phyloP scores from a whole-genome alignment of 2,329 filamentous ascomycete species.

The Alternaria postmessia region DNA sequence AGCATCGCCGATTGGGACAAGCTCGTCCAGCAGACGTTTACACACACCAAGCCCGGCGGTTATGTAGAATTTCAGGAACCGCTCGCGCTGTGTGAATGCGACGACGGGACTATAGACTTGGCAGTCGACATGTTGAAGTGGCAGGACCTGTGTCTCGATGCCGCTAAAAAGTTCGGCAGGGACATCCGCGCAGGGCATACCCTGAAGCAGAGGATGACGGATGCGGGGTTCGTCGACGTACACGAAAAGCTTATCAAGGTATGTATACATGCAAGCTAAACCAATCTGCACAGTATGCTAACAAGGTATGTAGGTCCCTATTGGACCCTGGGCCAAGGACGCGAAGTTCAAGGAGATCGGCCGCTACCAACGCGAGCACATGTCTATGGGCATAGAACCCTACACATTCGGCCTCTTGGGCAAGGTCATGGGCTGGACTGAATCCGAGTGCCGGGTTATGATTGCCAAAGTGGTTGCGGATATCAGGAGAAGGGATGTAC shows the following conservation, averaged over 20 bases:
- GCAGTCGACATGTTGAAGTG: conserved; percentile 36
- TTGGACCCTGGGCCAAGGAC: conserved; percentile 57
- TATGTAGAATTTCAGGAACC: conserved; percentile 51
- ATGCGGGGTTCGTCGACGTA: conserved; percentile 46
- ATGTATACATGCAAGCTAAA: not conserved
- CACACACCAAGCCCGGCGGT: conserved; percentile 41
- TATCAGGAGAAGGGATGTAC: conserved; percentile 38
- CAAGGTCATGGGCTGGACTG: conserved; percentile 47
- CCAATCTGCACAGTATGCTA: not conserved
- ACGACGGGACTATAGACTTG: conserved; percentile 40
- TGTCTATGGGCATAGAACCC: conserved; percentile 47
- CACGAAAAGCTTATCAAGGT: conserved; percentile 47
- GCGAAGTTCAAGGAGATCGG: conserved; percentile 61
- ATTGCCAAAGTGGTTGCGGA: conserved; percentile 46
- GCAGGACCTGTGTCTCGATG: conserved; percentile 43
- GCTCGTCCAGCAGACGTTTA: conserved; percentile 36
- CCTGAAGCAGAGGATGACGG: conserved; percentile 39
- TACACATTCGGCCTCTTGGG: conserved; percentile 48
- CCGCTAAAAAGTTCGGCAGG: conserved; percentile 37
- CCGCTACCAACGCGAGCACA: conserved; percentile 50
- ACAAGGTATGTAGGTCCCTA: conserved; percentile 35
- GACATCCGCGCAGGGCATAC: conserved; percentile 34
- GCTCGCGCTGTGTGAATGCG: conserved; percentile 41
- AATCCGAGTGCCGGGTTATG: conserved; percentile 45
- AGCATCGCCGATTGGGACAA: conserved; percentile 46